These are phyloP conservation scores for Raddia guianensis DNA, from an alignment of 176 grass and related monocot species.

Conservation along the genomic window DNA sequence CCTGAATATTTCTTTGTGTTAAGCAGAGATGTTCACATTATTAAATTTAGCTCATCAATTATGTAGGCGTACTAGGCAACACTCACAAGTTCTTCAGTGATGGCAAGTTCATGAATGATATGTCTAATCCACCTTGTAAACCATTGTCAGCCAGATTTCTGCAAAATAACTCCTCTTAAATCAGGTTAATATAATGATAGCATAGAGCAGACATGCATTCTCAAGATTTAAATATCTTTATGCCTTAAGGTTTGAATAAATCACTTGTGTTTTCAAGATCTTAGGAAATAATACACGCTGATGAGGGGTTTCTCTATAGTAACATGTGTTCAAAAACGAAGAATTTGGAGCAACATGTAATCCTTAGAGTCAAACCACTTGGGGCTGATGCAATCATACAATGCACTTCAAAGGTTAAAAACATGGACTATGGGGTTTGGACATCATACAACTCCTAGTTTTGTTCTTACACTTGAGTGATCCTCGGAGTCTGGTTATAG, in stretches of 20 bases:
- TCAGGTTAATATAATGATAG: neutral
- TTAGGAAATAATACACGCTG: neutral
- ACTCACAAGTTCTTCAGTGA: constrained; percentile 28
- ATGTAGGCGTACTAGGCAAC: neutral
- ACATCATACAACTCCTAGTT: neutral
- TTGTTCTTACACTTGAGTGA: constrained; percentile 29
- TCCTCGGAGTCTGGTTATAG: constrained; percentile 13
- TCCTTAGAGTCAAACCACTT: neutral
- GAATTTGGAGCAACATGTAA: neutral
- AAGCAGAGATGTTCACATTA: neutral
- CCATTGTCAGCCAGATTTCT: neutral
- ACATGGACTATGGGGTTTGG: neutral
- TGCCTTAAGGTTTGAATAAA: neutral
- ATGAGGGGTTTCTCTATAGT: neutral
- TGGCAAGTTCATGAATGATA: constrained; percentile 13
- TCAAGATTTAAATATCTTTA: no score
- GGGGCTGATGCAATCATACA: neutral
- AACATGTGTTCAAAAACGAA: neutral
- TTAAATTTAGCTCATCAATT: neutral
- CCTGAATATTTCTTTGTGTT: constrained; percentile 16
- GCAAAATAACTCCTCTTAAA: neutral
- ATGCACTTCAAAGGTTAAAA: constrained; percentile 3
- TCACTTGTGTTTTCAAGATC: neutral
- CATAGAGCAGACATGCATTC: no score
- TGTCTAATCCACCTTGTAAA: neutral